Evolutionary conservation across 2,329 filamentous ascomycete species (phyloP).

Genomic region (Aspergillus ochraceus): DNA sequence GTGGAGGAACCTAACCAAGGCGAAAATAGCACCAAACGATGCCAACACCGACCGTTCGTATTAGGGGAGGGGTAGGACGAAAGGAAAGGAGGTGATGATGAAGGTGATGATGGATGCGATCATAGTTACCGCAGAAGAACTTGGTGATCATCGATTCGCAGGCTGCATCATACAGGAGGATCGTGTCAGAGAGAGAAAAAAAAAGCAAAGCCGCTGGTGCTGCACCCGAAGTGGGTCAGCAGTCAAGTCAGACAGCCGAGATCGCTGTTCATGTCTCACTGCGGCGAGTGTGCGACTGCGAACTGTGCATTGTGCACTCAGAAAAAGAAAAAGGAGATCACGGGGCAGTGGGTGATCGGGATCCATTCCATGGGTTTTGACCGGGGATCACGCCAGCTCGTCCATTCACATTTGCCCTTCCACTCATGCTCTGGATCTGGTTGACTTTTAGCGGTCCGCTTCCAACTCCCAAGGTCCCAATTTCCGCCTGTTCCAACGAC

Average conservation of each 20-base stretch:
- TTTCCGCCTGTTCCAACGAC: background rate
- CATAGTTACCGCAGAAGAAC: background rate
- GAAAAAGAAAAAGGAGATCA: background rate
- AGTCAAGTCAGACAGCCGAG: constrained; percentile 2
- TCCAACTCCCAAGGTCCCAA: constrained; percentile 8
- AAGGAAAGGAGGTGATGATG: background rate
- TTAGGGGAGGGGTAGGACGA: background rate
- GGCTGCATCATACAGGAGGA: background rate
- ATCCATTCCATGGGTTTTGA: background rate
- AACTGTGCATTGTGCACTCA: no score
- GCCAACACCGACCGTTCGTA: constrained; percentile 2
- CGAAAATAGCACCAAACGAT: constrained; percentile 4
- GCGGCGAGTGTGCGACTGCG: background rate
- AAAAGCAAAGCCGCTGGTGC: background rate
- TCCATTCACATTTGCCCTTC: background rate
- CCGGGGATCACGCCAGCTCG: background rate
- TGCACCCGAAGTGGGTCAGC: constrained; percentile 1
- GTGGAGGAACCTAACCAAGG: background rate
- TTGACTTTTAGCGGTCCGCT: constrained; percentile 6
- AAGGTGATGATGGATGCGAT: background rate
- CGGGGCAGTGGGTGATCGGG: constrained; percentile 4
- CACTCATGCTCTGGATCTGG: constrained; percentile 1
- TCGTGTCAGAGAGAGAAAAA: constrained; percentile 1
- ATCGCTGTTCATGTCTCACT: constrained; percentile 5
- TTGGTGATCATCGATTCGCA: background rate